These are phyloP conservation scores for Phytophthora agathidicida DNA, from an alignment of 352 stramenopile species.

Conservation along the genomic window DNA sequence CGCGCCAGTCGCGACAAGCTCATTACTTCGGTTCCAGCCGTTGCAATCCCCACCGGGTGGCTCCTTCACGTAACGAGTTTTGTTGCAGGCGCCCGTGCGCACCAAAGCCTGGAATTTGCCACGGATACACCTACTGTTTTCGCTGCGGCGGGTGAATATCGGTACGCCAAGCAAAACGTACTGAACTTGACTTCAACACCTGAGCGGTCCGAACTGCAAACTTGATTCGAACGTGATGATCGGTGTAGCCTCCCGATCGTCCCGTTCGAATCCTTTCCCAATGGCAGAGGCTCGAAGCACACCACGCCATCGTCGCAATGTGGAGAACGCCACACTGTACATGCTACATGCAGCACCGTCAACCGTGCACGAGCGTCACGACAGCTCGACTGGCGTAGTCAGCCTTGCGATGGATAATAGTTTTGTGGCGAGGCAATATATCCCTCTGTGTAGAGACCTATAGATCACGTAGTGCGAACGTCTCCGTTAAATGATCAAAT, in stretches of 20 bases:
- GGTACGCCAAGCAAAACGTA: background rate
- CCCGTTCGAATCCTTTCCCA: slow-evolving; percentile 24
- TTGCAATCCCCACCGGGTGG: background rate
- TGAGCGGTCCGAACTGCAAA: slow-evolving; percentile 8
- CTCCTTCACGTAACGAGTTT: background rate
- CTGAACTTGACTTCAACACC: slow-evolving; percentile 22
- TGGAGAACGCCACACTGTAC: too few species aligned
- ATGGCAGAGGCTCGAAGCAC: slow-evolving; percentile 15
- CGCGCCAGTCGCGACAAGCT: background rate
- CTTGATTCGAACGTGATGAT: slow-evolving; percentile 22
- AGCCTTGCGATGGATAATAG: too few species aligned
- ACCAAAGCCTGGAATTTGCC: background rate
- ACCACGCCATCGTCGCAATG: slow-evolving; percentile 4
- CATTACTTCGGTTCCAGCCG: background rate
- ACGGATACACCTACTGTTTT: too few species aligned
- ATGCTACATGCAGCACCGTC: background rate
- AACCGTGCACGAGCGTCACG: background rate
- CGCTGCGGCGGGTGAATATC: slow-evolving; percentile 1
- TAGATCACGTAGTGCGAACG: slow-evolving; percentile 2
- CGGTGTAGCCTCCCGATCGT: slow-evolving; percentile 18
- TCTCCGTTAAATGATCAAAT: background rate
- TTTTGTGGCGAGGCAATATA: slow-evolving; percentile 16
- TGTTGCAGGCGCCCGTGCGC: background rate
- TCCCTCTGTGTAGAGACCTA: slow-evolving; percentile 5
- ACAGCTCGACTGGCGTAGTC: slow-evolving; percentile 13